Evolutionary conservation across 2,329 filamentous ascomycete genomes (phyloP).

Genomic region (Ophiostoma sp.): DNA sequence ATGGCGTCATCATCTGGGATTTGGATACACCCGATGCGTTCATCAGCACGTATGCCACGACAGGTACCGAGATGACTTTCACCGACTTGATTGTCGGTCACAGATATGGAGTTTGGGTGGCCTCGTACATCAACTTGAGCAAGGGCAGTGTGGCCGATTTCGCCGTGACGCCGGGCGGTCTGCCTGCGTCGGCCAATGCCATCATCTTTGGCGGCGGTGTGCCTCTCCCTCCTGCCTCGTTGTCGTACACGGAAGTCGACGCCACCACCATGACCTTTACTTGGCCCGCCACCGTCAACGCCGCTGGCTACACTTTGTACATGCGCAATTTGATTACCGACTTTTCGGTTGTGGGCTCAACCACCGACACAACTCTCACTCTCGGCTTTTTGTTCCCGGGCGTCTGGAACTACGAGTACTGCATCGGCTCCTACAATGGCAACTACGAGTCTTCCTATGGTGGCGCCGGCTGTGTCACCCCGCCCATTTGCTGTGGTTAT

Average conservation of each 20-base stretch:
- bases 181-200: not conserved
- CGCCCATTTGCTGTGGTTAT: not conserved
- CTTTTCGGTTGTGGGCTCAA: not conserved
- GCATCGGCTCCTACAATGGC: conserved; percentile 31
- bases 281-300: not conserved
- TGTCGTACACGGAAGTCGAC: not conserved
- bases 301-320: not conserved
- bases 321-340: not conserved
- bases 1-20: not conserved
- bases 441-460: conserved; percentile 24
- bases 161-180: not conserved
- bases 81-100: not conserved
- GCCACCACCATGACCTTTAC: not conserved
- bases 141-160: not conserved
- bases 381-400: conserved; percentile 28
- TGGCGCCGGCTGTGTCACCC: not conserved
- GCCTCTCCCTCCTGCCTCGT: not conserved
- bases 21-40: not conserved
- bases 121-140: not conserved
- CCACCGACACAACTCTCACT: not conserved
- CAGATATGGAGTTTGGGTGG: not conserved
- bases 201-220: not conserved
- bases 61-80: not conserved
- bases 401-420: conserved; percentile 31
- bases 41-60: not conserved